Base-by-base conservation (phyloP, 1,139 yeast genomes). In the Kodamaea alishanica region DNA sequence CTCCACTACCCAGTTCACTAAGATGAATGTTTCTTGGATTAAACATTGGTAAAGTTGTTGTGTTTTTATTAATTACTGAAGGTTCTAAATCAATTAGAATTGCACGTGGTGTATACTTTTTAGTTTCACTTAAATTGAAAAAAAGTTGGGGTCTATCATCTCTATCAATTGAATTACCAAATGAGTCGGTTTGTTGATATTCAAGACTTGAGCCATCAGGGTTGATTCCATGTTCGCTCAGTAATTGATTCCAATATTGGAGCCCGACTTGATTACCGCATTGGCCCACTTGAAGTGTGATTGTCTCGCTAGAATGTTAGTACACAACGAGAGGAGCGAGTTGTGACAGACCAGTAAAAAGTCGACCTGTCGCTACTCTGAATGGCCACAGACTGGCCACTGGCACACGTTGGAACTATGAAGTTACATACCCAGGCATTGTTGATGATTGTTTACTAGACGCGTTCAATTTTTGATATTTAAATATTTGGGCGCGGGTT, bases 201-300 rank as follows among this genome's bases (percentile, higher is more conserved):
- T 48, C 42, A 15, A 39, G 11, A 6, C 62, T 58, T 0, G 77
- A 69, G 3, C 98, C 98, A 59, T 89, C 96, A 0, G 76, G 65
- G 7, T 69, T 70, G 29, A 92, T 83, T 0, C 95, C 96, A 56
- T 92, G 98, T 54, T 92, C 98, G 29, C 70, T 63, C 35, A 96
- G 87, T 41, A 92, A 64, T 61, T 89, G 97, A 37, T 81, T 76
- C 98, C 98, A 92, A 58, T 90, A 92, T 58, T 86, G 86, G 40
- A 86, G 78, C 15, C 97, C 97, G 1, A 92, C 84, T 58, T 92
- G 98, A 61, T 92, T 92, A 38, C 98, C 98, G 65, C 98, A 94
- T 64, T 92, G 98, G 25, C 96, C 89, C 40, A 69, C 67, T 49
- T 71, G 77, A 26, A 72, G 51, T 9, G 75, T 68, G 9, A 72